Conservation (phyloP, 2,329 filamentous ascomycete genomes). For the Escovopsis weberi region DNA sequence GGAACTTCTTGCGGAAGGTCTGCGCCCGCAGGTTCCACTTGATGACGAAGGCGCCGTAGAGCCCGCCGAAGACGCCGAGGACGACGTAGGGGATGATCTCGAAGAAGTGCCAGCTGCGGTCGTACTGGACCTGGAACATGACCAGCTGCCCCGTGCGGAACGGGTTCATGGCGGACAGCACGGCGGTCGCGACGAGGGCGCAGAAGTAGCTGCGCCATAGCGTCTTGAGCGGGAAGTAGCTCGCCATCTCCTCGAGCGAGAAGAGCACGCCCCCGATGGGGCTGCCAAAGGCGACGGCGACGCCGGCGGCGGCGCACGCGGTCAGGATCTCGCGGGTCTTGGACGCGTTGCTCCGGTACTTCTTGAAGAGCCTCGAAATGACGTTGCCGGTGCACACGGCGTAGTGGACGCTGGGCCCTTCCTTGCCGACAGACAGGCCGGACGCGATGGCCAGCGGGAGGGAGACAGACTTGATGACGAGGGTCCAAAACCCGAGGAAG, state of each 20-base stretch:
- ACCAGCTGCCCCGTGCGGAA: constrained; percentile 94
- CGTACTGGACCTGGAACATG: constrained; percentile 97
- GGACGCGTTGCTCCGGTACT: constrained; percentile 80
- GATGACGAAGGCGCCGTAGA: constrained; percentile 94
- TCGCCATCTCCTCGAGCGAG: constrained; percentile 95
- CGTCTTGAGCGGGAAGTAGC: constrained; percentile 90
- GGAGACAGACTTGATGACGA: constrained; percentile 86
- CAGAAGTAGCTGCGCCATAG: constrained; percentile 98
- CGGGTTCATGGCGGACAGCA: constrained; percentile 90
- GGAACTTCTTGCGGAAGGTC: constrained; percentile 85
- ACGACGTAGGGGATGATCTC: constrained; percentile 86
- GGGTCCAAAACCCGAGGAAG: constrained; percentile 80
- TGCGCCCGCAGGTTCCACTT: constrained; percentile 92
- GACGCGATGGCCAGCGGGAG: constrained; percentile 87
- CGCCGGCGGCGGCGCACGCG: constrained; percentile 85
- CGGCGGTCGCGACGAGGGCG: constrained; percentile 83
- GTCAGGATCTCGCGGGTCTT: constrained; percentile 93
- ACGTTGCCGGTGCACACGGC: constrained; percentile 96
- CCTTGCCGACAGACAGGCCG: constrained; percentile 88
- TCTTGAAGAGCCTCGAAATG: constrained; percentile 81
- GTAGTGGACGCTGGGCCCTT: constrained; percentile 97
- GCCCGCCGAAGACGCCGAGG: constrained; percentile 80
- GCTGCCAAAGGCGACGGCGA: constrained; percentile 92
- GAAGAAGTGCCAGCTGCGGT: constrained; percentile 96
- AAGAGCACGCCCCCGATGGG: constrained; percentile 95